Conservation (phyloP, 495 filamentous ascomycete genomes). For the Elasticomyces elasticus region DNA sequence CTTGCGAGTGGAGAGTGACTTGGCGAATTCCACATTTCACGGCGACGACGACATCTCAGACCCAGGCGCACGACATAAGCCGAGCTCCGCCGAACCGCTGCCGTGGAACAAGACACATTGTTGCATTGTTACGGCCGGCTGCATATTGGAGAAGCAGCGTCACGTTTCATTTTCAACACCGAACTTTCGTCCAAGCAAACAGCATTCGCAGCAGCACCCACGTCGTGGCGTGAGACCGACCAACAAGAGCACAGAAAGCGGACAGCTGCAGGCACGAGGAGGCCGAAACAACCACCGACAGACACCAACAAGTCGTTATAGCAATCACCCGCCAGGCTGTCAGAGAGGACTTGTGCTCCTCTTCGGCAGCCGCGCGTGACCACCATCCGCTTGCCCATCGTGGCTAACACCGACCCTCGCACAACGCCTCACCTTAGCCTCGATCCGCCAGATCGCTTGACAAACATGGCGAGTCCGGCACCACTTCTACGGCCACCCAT, state of each 20-base stretch:
- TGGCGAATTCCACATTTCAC: background rate
- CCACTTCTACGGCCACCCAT: conserved; percentile 79
- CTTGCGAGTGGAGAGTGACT: background rate
- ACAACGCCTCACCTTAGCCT: conserved; percentile 2
- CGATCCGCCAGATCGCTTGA: conserved; percentile 2
- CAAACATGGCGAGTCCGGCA: conserved; percentile 64
- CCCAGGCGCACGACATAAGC: background rate
- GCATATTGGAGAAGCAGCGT: too few species aligned
- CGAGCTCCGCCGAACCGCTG: background rate
- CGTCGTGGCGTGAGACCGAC: background rate
- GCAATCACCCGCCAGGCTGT: conserved; percentile 14
- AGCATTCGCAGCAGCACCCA: background rate
- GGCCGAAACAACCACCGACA: background rate
- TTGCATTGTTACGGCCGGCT: background rate
- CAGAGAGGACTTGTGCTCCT: conserved; percentile 17
- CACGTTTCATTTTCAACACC: background rate
- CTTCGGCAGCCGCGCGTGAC: conserved; percentile 15
- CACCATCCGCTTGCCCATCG: conserved; percentile 11
- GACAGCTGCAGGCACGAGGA: background rate
- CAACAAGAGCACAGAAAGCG: background rate
- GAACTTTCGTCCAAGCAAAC: background rate
- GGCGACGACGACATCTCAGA: background rate
- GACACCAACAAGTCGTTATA: background rate
- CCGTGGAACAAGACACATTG: background rate
- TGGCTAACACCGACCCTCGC: conserved; percentile 6